Evolutionary conservation across 2,329 filamentous ascomycete genomes (phyloP), one percentile per base, ranked within the genome.

Genomic region (Trichophyton equinum): DNA sequence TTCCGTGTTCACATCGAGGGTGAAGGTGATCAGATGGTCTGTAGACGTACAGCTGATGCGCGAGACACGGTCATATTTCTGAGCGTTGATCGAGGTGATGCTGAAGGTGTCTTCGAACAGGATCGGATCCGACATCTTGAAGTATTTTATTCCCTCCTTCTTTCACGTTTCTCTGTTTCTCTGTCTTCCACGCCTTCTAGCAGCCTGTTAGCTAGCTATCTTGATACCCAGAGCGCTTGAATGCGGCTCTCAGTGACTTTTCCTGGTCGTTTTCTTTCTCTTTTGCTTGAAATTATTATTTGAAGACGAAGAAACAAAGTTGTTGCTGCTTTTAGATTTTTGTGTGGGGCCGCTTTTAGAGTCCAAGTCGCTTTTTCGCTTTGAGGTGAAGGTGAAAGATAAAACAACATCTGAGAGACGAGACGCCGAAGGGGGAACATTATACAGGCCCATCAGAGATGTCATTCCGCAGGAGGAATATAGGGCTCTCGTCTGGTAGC

Each of bases 61-160:
- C 60, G 89, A 88, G 27, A 96, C 92, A 65, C 92, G 89, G 78
- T 97, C 94, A 77, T 99, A 99, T 77, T 96, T 96, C 70, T 86
- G 83, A 70, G 85, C 82, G 78, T 96, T 88, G 73, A 90, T 79
- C 60, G 82, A 77, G 67, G 85, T 92, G 69, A 97, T 81, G 64
- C 82, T 88, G 82, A 97, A 96, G 69, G 84, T 86, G 72, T 95
- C 91, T 77, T 96, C 91, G 77, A 95, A 95, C 75, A 97, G 88
- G 70, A 94, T 87, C 62, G 91, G 86, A 78, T 97, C 92, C 67
- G 88, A 86, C 75, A 89, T 85, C 67, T 77, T 79, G 68, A 77
- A 18, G 11, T 55, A 1, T 2, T 2, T 15, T 11, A 18, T 25
- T n/a, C 3, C 1, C 51, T 33, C 20, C 27, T 55, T 36, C 51